Percentiles rank a stretch among this genome's conserved stretches.
phyloP scores from a whole-genome alignment of 176 grass and related monocot genomes.

The Bonia amplexicaulis region DNA sequence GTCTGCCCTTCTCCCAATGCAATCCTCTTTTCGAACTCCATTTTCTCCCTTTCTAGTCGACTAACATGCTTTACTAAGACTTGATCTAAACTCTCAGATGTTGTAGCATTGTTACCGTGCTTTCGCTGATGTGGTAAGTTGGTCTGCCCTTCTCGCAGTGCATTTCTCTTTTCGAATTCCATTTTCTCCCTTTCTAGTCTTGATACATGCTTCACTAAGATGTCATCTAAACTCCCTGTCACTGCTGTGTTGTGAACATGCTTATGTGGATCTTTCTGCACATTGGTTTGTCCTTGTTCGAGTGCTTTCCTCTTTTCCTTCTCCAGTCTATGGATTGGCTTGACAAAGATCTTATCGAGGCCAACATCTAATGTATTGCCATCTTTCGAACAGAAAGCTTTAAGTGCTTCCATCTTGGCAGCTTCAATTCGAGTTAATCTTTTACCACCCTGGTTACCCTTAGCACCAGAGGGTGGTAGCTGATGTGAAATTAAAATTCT shows the following conservation, averaged over 20 bases:
- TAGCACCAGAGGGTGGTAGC: constrained; percentile 34
- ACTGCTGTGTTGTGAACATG: not conserved
- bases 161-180: constrained; percentile 33
- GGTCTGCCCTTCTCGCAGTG: constrained; percentile 17
- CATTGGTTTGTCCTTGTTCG: constrained; percentile 16
- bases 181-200: constrained; percentile 72
- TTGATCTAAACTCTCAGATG: constrained; percentile 48
- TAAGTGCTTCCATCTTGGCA: constrained; percentile 50
- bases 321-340: constrained; percentile 44
- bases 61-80: constrained; percentile 54
- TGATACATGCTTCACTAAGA: constrained; percentile 63
- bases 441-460: constrained; percentile 23
- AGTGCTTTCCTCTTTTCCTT: constrained; percentile 48
- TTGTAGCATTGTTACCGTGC: not conserved
- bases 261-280: constrained; percentile 31
- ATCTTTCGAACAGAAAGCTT: constrained; percentile 43
- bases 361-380: constrained; percentile 20
- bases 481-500: constrained; percentile 3
- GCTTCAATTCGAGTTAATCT: constrained; percentile 54
- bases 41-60: constrained; percentile 67
- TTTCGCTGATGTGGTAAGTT: constrained; percentile 13
- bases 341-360: constrained; percentile 57
- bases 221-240: constrained; percentile 35
- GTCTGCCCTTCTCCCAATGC: constrained; percentile 21
- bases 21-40: constrained; percentile 36